These are phyloP conservation scores for Jacaranda copaia DNA, from an alignment of 257 asterid genomes.

Conservation along the genomic window DNA sequence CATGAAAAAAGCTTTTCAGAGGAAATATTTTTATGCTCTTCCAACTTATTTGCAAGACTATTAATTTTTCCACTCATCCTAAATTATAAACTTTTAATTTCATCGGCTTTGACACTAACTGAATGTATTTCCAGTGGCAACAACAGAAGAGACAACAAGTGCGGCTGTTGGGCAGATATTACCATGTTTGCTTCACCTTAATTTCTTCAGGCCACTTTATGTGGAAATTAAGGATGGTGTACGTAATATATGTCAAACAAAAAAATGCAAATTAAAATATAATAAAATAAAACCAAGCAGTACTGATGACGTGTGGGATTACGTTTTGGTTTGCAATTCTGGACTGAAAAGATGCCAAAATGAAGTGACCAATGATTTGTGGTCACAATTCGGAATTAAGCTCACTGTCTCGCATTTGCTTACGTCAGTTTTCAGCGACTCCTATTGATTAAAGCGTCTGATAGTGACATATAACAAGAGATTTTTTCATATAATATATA, in stretches of 20 bases:
- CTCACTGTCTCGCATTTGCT: constrained; percentile 25
- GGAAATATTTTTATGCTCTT: neutral
- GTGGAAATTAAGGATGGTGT: neutral
- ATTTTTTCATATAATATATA: too few relatives aligned
- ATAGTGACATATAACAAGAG: constrained; percentile 30
- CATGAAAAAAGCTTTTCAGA: neutral
- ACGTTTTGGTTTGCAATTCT: constrained; percentile 31
- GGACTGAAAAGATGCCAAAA: neutral
- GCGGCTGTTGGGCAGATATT: neutral
- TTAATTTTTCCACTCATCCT: neutral
- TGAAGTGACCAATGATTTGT: constrained; percentile 13
- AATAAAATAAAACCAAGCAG: neutral
- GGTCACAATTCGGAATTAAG: neutral
- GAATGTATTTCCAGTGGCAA: neutral
- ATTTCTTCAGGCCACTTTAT: neutral
- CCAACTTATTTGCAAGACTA: neutral
- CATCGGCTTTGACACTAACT: neutral
- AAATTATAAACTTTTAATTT: too few relatives aligned
- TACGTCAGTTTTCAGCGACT: constrained; percentile 32
- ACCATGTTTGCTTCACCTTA: too few relatives aligned
- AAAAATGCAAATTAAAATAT: neutral
- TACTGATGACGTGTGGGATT: constrained; percentile 20
- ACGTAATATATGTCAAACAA: neutral
- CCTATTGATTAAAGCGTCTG: constrained; percentile 24
- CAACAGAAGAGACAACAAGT: neutral